Evolutionary conservation across 371 early-diverging fungal species (phyloP).

Genomic region (Mucor plumbeus): DNA sequence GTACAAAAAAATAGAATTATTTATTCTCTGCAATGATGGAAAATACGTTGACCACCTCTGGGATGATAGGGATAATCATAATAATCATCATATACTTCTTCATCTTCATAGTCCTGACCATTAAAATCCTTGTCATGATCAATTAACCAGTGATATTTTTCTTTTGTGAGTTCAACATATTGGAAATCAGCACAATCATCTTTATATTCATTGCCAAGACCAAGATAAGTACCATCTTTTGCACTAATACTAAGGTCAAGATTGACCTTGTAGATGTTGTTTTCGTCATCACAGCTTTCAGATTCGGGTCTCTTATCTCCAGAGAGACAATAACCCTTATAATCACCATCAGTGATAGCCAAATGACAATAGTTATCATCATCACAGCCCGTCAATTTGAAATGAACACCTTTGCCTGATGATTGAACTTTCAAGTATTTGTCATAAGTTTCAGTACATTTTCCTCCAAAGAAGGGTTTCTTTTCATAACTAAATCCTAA

Average conservation of each 20-base stretch:
- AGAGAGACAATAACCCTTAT: slow-evolving; percentile 18
- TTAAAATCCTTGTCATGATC: slow-evolving; percentile 8
- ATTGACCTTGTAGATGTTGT: slow-evolving; percentile 16
- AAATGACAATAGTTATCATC: slow-evolving; percentile 16
- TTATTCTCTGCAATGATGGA: slow-evolving; percentile 7
- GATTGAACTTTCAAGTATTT: slow-evolving; percentile 15
- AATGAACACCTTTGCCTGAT: slow-evolving; percentile 12
- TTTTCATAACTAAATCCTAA: slow-evolving; percentile 16
- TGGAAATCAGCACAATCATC: slow-evolving; percentile 14
- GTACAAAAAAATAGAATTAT: background rate
- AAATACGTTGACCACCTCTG: slow-evolving; percentile 15
- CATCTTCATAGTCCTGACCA: background rate
- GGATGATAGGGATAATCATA: slow-evolving; percentile 39
- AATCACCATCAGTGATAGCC: slow-evolving; percentile 15
- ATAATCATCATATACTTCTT: slow-evolving; percentile 1
- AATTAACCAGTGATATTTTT: slow-evolving; percentile 19
- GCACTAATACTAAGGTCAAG: slow-evolving; percentile 14
- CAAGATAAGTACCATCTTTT: slow-evolving; percentile 12
- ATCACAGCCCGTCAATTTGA: slow-evolving; percentile 12
- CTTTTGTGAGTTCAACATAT: slow-evolving; percentile 13
- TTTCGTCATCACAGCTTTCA: slow-evolving; percentile 15
- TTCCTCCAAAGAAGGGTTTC: slow-evolving; percentile 6
- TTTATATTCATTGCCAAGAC: slow-evolving; percentile 14
- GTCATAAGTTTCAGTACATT: slow-evolving; percentile 17
- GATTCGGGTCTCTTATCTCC: slow-evolving; percentile 18